phyloP scores from a whole-genome alignment of 2,329 filamentous ascomycete species.

The Ampelomyces quisqualis region DNA sequence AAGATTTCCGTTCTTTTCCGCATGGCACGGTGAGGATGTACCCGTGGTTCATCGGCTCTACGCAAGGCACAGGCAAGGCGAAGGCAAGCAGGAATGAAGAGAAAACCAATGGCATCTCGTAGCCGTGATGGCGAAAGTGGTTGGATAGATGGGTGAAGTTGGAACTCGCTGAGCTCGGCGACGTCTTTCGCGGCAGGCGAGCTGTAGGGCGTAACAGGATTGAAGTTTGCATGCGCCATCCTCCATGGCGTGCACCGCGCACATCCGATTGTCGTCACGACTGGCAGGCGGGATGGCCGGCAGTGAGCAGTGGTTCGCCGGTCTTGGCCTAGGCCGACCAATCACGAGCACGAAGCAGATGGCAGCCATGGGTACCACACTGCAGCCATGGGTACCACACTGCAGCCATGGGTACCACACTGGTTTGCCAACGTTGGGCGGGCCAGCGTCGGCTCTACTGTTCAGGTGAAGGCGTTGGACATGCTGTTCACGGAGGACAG shows the following conservation, averaged over 20 bases:
- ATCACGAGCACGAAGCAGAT: conserved; percentile 25
- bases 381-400: conserved; percentile 23
- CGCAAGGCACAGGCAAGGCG: conserved; percentile 39
- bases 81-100: conserved; percentile 12
- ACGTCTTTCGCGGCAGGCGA: too few species aligned
- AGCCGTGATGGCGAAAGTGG: too few species aligned
- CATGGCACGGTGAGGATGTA: conserved; percentile 33
- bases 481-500: conserved; percentile 10
- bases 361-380: conserved; percentile 4
- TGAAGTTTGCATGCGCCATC: conserved; percentile 28
- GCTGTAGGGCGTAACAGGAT: too few species aligned
- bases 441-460: conserved; percentile 27
- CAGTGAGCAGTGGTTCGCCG: conserved; percentile 25
- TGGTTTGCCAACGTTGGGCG: conserved; percentile 10
- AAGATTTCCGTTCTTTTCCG: conserved; percentile 28
- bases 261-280: conserved; percentile 36
- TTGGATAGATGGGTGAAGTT: too few species aligned
- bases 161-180: too few species aligned
- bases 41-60: conserved; percentile 28
- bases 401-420: conserved; percentile 12
- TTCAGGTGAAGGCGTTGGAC: conserved; percentile 4
- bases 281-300: conserved; percentile 33
- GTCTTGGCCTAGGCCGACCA: conserved; percentile 8
- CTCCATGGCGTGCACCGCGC: conserved; percentile 20
- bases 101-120: conserved; percentile 13